phyloP scores from a whole-genome alignment of 768 basidiomycete genomes.

The Mycena metata region DNA sequence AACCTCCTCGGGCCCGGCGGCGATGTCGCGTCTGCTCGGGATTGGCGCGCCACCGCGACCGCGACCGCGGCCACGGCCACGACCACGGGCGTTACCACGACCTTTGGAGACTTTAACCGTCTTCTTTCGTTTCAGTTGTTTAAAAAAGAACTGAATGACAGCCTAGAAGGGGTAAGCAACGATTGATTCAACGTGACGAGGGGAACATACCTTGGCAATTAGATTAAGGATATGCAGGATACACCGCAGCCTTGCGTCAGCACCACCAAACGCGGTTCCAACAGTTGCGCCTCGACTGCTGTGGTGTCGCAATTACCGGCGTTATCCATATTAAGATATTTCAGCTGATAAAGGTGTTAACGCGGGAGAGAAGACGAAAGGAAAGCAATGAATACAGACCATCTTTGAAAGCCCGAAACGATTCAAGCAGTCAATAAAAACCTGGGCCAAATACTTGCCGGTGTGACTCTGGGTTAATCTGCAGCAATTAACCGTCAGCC shows the following conservation, averaged over 20 bases:
- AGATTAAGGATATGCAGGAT: constrained; percentile 51
- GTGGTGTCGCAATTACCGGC: constrained; percentile 33
- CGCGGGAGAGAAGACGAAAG: too few species aligned
- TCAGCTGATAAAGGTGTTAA: too few species aligned
- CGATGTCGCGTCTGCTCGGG: not conserved
- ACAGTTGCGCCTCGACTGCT: constrained; percentile 29
- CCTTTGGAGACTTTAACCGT: not conserved
- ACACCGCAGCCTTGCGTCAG: constrained; percentile 39
- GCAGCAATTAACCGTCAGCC: not conserved
- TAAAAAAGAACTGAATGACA: constrained; percentile 47
- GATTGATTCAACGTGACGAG: not conserved
- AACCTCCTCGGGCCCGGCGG: constrained; percentile 2
- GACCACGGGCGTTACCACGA: too few species aligned
- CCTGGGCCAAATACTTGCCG: not conserved
- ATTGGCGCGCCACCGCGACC: not conserved
- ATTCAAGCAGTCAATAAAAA: not conserved
- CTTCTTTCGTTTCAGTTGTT: constrained; percentile 40
- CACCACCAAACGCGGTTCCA: constrained; percentile 45
- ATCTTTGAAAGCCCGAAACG: not conserved
- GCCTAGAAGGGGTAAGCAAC: constrained; percentile 33
- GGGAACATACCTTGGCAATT: constrained; percentile 47
- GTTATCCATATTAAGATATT: not conserved
- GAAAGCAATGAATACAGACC: not conserved
- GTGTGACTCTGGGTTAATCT: not conserved
- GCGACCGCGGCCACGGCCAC: not conserved